Evolutionary conservation across 2,329 filamentous ascomycete genomes (phyloP).

Genomic region (Fusarium sp.): DNA sequence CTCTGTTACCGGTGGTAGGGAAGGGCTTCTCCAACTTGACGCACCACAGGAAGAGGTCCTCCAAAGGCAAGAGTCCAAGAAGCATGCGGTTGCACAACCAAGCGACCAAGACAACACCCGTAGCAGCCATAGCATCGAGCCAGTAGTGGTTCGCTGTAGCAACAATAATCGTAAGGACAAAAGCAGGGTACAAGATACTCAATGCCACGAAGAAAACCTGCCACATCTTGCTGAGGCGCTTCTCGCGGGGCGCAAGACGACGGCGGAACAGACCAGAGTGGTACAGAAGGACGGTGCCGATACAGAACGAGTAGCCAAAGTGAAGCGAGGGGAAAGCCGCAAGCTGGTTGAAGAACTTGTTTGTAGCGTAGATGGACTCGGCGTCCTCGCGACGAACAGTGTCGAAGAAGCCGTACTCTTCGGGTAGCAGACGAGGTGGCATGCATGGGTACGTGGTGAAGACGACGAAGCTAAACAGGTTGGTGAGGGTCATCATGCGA

Average conservation of each 20-base stretch:
- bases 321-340: constrained; percentile 69
- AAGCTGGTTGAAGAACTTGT: constrained; percentile 67
- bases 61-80: constrained; percentile 69
- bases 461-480: constrained; percentile 64
- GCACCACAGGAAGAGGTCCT: constrained; percentile 73
- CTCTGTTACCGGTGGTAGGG: constrained; percentile 57
- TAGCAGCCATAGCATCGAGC: constrained; percentile 73
- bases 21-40: constrained; percentile 73
- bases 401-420: constrained; percentile 68
- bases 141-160: constrained; percentile 73
- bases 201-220: constrained; percentile 48
- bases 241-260: constrained; percentile 45
- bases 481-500: constrained; percentile 62
- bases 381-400: constrained; percentile 60
- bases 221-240: constrained; percentile 46
- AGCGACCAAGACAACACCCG: constrained; percentile 68
- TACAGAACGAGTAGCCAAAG: constrained; percentile 66
- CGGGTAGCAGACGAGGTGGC: constrained; percentile 66
- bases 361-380: constrained; percentile 72
- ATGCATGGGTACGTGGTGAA: constrained; percentile 69
- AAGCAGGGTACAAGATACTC: constrained; percentile 63
- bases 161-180: constrained; percentile 68
- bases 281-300: constrained; percentile 64
- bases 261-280: constrained; percentile 60
- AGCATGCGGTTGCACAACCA: constrained; percentile 65